Evolutionary conservation across 1,284 basidiomycete genomes (phyloP), one percentile per base, ranked within the genome.

Genomic region (Ustilago lituana): DNA sequence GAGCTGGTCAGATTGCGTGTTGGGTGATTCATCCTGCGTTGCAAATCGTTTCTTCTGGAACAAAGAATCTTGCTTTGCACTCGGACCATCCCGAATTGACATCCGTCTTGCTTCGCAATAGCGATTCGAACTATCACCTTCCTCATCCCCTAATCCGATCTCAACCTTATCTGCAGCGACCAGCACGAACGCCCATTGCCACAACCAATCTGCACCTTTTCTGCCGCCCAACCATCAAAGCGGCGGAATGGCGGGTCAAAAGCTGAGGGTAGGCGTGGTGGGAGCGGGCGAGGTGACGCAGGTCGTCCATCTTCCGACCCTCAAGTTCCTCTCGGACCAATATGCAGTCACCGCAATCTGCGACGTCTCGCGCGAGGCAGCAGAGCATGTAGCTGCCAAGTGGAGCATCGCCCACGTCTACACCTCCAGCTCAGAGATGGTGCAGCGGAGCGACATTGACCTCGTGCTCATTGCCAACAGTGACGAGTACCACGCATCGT

Each of bases 291-390:
- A 77, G 39, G 77, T 80, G 19, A 73, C 77, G 6, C 78, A 80
- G 41, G 74, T 76, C 12, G 62, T 63, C 6, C 74, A 82, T 48
- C 71, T 82, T 1, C 79, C 79, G 3, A 82, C 79, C 7, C 60
- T 82, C 26, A 49, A 56, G 29, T 60, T 77, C 19, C 50, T 82
- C 3, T 59, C 52, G 4, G 61, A 77, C 40, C 50, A 59, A 20
- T 82, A 65, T 54, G 57, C 60, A 14, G 79, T 82, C 10, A 62
- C 59, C 7, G 82, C 83, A 6, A 69, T 84, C 17, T 82, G 81
- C 35, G 83, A 83, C 49, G 73, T 83, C 19, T 81, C 78, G 0
- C 38, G 33, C 4, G 14, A 61, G 0, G 76, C 79, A 9, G 65
- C 82, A 17, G 45, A 54, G 2, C 78, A 84, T 31, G 77, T 76